These are phyloP conservation scores for Byssochlamys sp. DNA, from an alignment of 2,329 filamentous ascomycete genomes.

Conservation along the genomic window DNA sequence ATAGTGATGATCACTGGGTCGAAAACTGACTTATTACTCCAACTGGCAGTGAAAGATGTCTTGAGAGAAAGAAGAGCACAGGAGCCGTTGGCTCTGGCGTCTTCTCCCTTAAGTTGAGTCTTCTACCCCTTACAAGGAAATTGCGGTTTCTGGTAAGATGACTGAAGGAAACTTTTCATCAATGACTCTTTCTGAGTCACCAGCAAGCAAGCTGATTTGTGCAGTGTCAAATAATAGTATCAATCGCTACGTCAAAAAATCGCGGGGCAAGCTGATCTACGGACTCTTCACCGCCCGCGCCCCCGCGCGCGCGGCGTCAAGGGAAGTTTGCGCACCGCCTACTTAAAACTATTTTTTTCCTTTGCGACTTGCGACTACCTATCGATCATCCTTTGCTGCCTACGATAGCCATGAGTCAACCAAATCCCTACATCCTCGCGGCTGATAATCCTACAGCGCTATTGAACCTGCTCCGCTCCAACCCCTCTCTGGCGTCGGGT, in stretches of 20 bases:
- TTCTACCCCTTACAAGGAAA: neutral
- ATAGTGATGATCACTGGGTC: slow-evolving; percentile 30
- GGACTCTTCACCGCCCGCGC: neutral
- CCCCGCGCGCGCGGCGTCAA: neutral
- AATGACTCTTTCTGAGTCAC: neutral
- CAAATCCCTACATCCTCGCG: slow-evolving; percentile 64
- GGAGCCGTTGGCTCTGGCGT: slow-evolving; percentile 5
- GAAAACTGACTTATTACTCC: neutral
- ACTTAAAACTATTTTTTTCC: neutral
- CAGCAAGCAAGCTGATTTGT: neutral
- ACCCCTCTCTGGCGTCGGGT: slow-evolving; percentile 64
- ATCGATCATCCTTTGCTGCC: neutral
- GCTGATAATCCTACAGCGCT: slow-evolving; percentile 71
- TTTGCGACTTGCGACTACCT: neutral
- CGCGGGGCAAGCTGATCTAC: neutral
- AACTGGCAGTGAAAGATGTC: neutral
- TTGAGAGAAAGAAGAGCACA: neutral
- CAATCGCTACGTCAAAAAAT: neutral
- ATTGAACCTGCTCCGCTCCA: slow-evolving; percentile 61
- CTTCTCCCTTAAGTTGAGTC: neutral
- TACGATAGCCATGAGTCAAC: slow-evolving; percentile 24
- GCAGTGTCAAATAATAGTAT: neutral
- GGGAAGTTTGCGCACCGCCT: neutral
- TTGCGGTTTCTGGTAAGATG: neutral
- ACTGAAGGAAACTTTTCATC: neutral